A percentile compares a stretch with the other conserved stretches of the same genome.
Conservation (phyloP, 2,329 filamentous ascomycete species). For the Macrophomina phaseolina region DNA sequence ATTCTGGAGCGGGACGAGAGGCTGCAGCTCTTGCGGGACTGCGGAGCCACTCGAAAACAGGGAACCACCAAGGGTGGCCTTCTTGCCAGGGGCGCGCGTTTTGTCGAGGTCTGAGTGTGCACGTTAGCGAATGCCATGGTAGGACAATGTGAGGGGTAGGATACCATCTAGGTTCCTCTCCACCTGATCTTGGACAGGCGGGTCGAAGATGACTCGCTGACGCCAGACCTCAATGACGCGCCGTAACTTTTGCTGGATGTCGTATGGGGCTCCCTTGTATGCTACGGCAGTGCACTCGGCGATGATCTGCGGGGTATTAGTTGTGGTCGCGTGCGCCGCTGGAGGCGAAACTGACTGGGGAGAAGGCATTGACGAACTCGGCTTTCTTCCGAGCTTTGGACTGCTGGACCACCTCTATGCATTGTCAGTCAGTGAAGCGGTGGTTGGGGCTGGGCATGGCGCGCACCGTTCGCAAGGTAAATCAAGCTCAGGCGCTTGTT, state of each 20-base stretch:
- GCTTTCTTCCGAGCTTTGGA: slow-evolving; percentile 91
- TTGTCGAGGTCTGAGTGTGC: slow-evolving; percentile 59
- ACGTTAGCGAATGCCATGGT: slow-evolving; percentile 25
- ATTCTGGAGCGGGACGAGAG: slow-evolving; percentile 76
- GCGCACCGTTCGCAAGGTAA: slow-evolving; percentile 90
- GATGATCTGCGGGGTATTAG: slow-evolving; percentile 63
- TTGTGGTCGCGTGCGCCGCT: neutral
- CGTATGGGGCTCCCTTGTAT: slow-evolving; percentile 85
- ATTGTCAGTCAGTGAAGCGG: neutral
- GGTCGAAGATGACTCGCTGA: slow-evolving; percentile 82
- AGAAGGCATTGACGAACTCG: slow-evolving; percentile 90
- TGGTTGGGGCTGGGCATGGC: too few species aligned
- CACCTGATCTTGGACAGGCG: slow-evolving; percentile 77
- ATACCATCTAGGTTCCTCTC: slow-evolving; percentile 80
- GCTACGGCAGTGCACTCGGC: slow-evolving; percentile 89
- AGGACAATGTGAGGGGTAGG: slow-evolving; percentile 30
- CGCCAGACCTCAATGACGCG: slow-evolving; percentile 96
- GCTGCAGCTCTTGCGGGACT: slow-evolving; percentile 76
- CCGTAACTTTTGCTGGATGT: slow-evolving; percentile 85
- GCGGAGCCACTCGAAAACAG: slow-evolving; percentile 68
- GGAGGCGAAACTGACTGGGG: slow-evolving; percentile 63
- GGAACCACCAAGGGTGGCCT: slow-evolving; percentile 68
- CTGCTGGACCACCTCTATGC: slow-evolving; percentile 88
- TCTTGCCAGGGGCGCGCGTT: slow-evolving; percentile 55
- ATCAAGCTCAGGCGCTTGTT: slow-evolving; percentile 88